These are phyloP conservation scores for Cyclotella atomus DNA, from an alignment of 108 stramenopile genomes.

Conservation along the genomic window DNA sequence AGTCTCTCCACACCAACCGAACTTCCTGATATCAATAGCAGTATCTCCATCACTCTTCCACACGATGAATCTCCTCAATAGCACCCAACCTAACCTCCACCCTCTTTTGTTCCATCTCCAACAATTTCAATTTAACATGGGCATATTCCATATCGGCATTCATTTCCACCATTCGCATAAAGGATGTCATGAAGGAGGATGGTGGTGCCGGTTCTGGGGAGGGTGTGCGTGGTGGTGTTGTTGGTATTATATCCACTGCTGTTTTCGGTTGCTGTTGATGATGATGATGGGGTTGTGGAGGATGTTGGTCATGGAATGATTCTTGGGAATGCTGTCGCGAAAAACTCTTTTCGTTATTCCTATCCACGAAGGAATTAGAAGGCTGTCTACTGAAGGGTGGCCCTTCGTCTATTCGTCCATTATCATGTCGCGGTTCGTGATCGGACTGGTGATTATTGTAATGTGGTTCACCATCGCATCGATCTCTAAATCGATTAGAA, in stretches of 20 bases:
- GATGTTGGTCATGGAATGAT: not conserved
- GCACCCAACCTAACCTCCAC: slow-evolving; percentile 31
- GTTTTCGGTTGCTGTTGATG: not conserved
- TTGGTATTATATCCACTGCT: slow-evolving; percentile 20
- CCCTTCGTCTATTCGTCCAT: not conserved
- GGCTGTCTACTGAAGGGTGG: not conserved
- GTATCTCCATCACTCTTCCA: not conserved
- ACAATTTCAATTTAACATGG: slow-evolving; percentile 35
- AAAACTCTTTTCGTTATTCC: not conserved
- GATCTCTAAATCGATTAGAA: not conserved
- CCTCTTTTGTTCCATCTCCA: slow-evolving; percentile 34
- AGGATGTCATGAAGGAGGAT: slow-evolving; percentile 25
- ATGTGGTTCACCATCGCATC: not conserved
- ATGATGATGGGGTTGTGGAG: not conserved
- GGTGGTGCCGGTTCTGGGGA: slow-evolving; percentile 48
- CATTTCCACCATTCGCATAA: slow-evolving; percentile 55
- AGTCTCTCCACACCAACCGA: not conserved
- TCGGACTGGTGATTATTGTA: not conserved
- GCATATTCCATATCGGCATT: slow-evolving; percentile 56
- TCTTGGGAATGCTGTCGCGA: not conserved
- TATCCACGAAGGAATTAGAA: not conserved
- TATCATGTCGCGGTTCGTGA: not conserved
- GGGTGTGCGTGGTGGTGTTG: slow-evolving; percentile 22
- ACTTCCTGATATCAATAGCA: not conserved
- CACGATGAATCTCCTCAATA: slow-evolving; percentile 14